Conservation (phyloP, 371 early-diverging fungal genomes). For the Parasitella parasitica region DNA sequence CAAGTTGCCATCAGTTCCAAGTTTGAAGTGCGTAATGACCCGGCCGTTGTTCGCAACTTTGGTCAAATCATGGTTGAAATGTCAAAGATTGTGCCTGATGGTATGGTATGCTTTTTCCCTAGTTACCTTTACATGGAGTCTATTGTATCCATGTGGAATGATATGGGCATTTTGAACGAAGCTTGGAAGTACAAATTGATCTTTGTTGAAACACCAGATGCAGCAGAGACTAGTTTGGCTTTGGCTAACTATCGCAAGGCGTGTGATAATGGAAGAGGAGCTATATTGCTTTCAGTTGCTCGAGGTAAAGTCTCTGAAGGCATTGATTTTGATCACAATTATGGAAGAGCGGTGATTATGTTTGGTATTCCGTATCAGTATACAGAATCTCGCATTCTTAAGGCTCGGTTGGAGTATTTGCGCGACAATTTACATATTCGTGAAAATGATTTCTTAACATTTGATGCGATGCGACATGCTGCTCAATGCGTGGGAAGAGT, state of each 20-base stretch:
- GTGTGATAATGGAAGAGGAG: conserved; percentile 99
- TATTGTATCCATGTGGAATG: conserved; percentile 98
- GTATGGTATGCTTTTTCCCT: conserved; percentile 99
- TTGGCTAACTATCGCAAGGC: conserved; percentile 96
- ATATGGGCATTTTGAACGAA: conserved; percentile 93
- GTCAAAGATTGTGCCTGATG: conserved; percentile 96
- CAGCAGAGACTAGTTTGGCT: conserved; percentile 96
- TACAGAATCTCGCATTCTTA: conserved; percentile 95
- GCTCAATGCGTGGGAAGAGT: conserved; percentile 99
- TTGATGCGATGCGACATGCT: conserved; percentile 99
- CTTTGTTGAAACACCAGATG: conserved; percentile 99
- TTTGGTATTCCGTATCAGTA: conserved; percentile 99
- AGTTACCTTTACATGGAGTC: conserved; percentile 99
- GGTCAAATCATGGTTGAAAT: conserved; percentile 97
- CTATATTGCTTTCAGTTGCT: conserved; percentile 98
- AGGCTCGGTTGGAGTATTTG: conserved; percentile 96
- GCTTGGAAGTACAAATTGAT: conserved; percentile 97
- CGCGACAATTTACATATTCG: conserved; percentile 92
- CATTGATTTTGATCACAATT: conserved; percentile 99
- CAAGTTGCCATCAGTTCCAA: conserved; percentile 96
- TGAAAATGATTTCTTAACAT: conserved; percentile 98
- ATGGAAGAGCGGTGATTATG: conserved; percentile 98
- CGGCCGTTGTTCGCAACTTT: conserved; percentile 99
- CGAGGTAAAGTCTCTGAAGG: conserved; percentile 99
- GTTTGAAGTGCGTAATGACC: conserved; percentile 98